Evolutionary conservation across 306 rosid genomes (phyloP).

Genomic region (Begonia peltatifolia): DNA sequence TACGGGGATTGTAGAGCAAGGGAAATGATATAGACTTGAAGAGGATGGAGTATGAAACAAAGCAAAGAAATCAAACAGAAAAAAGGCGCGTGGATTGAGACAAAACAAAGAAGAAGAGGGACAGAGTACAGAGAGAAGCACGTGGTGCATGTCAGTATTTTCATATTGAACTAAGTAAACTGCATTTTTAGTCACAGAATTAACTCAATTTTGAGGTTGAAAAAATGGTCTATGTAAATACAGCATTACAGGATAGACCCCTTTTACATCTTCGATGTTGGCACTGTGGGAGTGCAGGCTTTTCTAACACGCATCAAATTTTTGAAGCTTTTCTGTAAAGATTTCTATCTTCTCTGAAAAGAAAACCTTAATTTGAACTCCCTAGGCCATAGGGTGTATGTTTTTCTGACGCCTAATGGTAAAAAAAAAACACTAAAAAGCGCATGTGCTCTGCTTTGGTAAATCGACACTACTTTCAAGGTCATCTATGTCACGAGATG

Average conservation of each 20-base stretch:
- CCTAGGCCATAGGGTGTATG: no score
- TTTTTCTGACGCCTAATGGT: no score
- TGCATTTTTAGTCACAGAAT: background rate
- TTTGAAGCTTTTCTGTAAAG: no score
- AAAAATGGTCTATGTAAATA: background rate
- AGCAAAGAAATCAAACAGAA: slow-evolving; percentile 1
- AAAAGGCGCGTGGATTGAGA: slow-evolving; percentile 40
- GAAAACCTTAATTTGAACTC: no score
- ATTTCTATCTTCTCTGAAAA: no score
- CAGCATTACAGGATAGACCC: background rate
- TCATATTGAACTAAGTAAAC: slow-evolving; percentile 7
- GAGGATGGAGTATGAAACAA: background rate
- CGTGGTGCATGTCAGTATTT: slow-evolving; percentile 55
- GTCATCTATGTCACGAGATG: no score
- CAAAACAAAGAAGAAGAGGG: background rate
- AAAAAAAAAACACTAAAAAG: no score
- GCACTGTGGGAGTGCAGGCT: no score
- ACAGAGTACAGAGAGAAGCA: slow-evolving; percentile 21
- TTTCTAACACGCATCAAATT: no score
- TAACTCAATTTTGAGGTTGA: background rate
- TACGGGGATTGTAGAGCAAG: slow-evolving; percentile 4
- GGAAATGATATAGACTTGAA: background rate
- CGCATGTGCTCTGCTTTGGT: no score
- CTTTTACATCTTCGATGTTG: background rate
- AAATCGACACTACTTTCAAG: no score